Conservation (phyloP, 2,329 filamentous ascomycete genomes). For the Trichoderma koningii region DNA sequence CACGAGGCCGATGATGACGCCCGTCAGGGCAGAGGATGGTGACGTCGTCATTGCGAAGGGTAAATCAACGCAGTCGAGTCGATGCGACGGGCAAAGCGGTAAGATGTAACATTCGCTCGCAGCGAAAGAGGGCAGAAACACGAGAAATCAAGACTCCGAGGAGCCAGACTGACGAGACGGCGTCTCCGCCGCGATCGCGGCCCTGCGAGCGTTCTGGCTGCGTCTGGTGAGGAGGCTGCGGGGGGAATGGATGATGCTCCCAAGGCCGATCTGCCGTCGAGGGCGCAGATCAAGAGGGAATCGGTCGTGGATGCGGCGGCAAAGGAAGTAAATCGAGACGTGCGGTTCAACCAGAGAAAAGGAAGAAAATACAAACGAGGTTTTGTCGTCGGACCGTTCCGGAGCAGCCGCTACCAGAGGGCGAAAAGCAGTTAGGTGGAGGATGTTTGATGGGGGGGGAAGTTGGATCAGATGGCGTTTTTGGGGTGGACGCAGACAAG, state of each 20-base stretch:
- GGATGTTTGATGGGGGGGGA: conserved; percentile 11
- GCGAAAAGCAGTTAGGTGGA: conserved; percentile 6
- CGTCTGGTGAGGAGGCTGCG: conserved; percentile 15
- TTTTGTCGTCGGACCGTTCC: conserved; percentile 13
- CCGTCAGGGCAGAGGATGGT: conserved; percentile 58
- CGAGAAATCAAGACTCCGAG: conserved; percentile 13
- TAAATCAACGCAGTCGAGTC: conserved; percentile 7
- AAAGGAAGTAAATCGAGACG: neutral
- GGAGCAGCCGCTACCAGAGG: conserved; percentile 23
- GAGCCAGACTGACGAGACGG: conserved; percentile 23
- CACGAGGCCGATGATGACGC: conserved; percentile 90
- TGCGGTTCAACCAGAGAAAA: neutral
- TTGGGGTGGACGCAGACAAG: conserved; percentile 1
- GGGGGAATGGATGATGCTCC: conserved; percentile 20
- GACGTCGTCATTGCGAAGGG: conserved; percentile 37
- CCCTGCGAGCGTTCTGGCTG: conserved; percentile 10
- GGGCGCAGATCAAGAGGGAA: neutral
- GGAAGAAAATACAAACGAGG: neutral
- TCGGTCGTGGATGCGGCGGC: neutral
- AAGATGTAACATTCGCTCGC: conserved; percentile 20
- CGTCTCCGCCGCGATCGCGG: conserved; percentile 28
- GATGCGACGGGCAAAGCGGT: conserved; percentile 2
- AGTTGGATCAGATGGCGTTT: conserved; percentile 4
- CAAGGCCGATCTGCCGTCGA: conserved; percentile 11
- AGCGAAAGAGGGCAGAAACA: conserved; percentile 6